Percentiles rank a stretch among this genome's conserved stretches.
Conservation (phyloP, 768 basidiomycete species). For the Hypholoma sublateritium region DNA sequence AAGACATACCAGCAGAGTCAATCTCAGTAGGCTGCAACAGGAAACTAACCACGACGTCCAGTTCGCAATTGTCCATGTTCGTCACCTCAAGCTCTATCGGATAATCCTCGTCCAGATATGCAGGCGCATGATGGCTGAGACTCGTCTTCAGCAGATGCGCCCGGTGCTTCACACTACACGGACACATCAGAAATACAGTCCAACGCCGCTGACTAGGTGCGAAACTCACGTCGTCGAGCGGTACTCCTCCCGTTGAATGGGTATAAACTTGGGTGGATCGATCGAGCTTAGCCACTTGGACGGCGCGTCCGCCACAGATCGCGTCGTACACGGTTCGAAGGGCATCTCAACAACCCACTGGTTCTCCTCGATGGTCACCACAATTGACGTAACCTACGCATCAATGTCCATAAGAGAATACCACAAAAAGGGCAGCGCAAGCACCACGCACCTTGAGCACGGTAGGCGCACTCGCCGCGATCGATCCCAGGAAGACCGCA, state of each 20-base stretch:
- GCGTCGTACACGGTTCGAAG: constrained; percentile 40
- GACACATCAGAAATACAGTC: neutral
- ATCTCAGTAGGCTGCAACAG: constrained; percentile 80
- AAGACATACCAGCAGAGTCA: constrained; percentile 62
- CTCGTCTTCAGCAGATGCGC: constrained; percentile 57
- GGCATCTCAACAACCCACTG: constrained; percentile 70
- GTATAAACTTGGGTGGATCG: constrained; percentile 52
- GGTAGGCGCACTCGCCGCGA: constrained; percentile 50
- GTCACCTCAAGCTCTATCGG: constrained; percentile 65
- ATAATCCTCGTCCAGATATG: constrained; percentile 80
- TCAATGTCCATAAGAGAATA: constrained; percentile 3
- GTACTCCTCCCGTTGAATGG: constrained; percentile 45
- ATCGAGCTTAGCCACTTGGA: constrained; percentile 60
- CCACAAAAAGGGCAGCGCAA: neutral
- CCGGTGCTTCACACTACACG: constrained; percentile 56
- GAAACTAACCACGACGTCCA: constrained; percentile 71
- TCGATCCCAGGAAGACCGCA: constrained; percentile 60
- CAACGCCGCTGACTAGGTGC: neutral
- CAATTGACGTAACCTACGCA: constrained; percentile 45
- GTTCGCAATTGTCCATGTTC: constrained; percentile 68
- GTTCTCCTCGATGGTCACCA: constrained; percentile 55
- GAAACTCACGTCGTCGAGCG: constrained; percentile 48
- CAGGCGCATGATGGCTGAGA: constrained; percentile 62
- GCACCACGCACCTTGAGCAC: constrained; percentile 50
- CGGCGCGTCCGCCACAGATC: constrained; percentile 30